Conservation (phyloP, 148 eudicot species). For the Nepenthes mirabilis region DNA sequence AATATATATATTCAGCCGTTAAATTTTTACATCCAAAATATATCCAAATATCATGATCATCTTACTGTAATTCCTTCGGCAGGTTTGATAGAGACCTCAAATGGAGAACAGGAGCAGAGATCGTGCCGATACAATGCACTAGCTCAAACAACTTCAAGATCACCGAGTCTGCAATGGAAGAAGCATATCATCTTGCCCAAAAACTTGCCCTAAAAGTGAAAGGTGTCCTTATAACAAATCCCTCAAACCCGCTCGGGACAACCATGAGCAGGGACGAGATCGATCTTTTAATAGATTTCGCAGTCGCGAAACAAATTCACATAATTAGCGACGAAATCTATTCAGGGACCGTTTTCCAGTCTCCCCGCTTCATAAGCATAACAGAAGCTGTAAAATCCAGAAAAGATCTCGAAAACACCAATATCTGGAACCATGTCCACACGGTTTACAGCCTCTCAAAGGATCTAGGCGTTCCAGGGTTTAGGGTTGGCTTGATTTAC, state of each 20-base stretch:
- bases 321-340: constrained; percentile 17
- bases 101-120: constrained; percentile 12
- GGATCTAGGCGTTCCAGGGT: constrained; percentile 19
- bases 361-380: constrained; percentile 3
- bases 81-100: constrained; percentile 19
- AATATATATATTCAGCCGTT: too few species aligned
- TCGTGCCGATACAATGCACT: constrained; percentile 7
- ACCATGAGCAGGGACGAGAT: constrained; percentile 1
- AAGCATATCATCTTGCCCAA: constrained; percentile 3
- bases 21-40: too few species aligned
- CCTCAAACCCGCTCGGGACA: constrained; percentile 18
- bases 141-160: constrained; percentile 10
- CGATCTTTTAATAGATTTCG: constrained; percentile 6
- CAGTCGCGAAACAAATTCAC: constrained; percentile 7
- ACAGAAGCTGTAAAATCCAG: not conserved
- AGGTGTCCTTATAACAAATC: constrained; percentile 14
- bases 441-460: constrained; percentile 17
- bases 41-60: too few species aligned
- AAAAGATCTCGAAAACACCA: not conserved
- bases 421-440: constrained; percentile 3
- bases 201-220: constrained; percentile 2
- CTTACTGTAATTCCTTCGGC: not conserved
- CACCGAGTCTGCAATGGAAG: constrained; percentile 7
- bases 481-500: constrained; percentile 12
- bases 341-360: constrained; percentile 6